phyloP scores from a whole-genome alignment of 2,329 filamentous ascomycete species.

The Aspergillus sojae region DNA sequence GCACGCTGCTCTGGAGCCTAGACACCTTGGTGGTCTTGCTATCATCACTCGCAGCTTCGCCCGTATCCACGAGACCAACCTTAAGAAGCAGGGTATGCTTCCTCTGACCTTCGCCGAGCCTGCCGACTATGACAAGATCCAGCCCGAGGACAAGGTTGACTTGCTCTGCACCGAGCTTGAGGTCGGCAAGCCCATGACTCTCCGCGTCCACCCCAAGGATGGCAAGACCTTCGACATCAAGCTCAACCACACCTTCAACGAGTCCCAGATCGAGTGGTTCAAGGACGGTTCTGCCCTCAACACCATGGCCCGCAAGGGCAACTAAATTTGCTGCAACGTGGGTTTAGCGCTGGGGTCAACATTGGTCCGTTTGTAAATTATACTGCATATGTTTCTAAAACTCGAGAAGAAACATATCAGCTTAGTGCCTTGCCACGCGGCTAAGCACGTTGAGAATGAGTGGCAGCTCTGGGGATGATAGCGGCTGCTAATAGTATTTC shows the following conservation, averaged over 20 bases:
- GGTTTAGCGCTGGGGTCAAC: slow-evolving; percentile 8
- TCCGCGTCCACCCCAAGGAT: slow-evolving; percentile 88
- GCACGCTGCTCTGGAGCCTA: slow-evolving; percentile 95
- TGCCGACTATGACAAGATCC: slow-evolving; percentile 96
- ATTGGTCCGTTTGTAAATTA: slow-evolving; percentile 26
- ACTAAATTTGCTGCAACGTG: slow-evolving; percentile 28
- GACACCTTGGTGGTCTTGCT: slow-evolving; percentile 93
- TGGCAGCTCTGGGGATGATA: slow-evolving; percentile 17
- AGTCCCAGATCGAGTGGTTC: slow-evolving; percentile 98
- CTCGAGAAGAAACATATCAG: slow-evolving; percentile 13
- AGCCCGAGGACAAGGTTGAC: slow-evolving; percentile 89
- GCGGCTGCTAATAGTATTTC: slow-evolving; percentile 28
- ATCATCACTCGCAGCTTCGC: slow-evolving; percentile 96
- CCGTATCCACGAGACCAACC: slow-evolving; percentile 99
- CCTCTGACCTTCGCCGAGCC: slow-evolving; percentile 93
- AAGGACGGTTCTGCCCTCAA: slow-evolving; percentile 96
- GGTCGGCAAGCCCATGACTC: slow-evolving; percentile 89
- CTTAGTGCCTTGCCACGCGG: background rate
- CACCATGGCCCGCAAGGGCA: slow-evolving; percentile 83
- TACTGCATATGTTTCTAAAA: slow-evolving; percentile 26
- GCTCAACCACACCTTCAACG: slow-evolving; percentile 96
- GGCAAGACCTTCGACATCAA: slow-evolving; percentile 78
- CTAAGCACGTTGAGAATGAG: slow-evolving; percentile 8
- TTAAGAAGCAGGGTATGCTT: slow-evolving; percentile 99
- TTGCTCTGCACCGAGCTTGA: slow-evolving; percentile 84